phyloP scores from a whole-genome alignment of 2,329 filamentous ascomycete genomes.

The Botrytis porri region DNA sequence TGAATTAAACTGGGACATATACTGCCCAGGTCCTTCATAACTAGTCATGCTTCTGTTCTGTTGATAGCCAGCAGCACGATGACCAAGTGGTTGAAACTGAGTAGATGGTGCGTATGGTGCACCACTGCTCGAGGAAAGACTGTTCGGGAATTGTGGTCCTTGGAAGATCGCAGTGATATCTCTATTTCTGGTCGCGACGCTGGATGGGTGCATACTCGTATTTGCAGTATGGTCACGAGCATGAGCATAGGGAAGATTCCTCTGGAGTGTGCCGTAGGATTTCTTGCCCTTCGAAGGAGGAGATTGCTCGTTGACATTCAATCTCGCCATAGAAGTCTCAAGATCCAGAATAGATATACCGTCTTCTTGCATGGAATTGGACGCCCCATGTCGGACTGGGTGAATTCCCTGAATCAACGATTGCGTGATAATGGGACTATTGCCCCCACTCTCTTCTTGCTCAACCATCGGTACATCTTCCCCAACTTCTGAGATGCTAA shows the following conservation, averaged over 20 bases:
- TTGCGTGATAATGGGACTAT: background rate
- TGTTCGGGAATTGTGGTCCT: background rate
- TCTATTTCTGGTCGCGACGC: rapidly evolving
- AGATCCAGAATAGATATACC: background rate
- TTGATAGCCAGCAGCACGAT: rapidly evolving
- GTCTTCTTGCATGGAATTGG: background rate
- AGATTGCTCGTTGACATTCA: rapidly evolving
- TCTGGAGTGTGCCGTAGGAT: rapidly evolving
- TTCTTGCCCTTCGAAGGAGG: background rate
- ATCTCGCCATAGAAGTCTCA: background rate
- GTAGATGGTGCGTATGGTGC: background rate
- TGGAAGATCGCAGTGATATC: background rate
- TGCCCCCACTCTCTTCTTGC: background rate
- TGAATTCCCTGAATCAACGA: background rate
- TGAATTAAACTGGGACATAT: background rate
- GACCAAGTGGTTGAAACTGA: rapidly evolving
- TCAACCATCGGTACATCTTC: background rate
- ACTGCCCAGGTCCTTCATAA: background rate
- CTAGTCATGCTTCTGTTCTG: background rate
- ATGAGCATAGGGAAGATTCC: background rate
- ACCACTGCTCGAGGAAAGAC: rapidly evolving
- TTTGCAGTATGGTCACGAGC: background rate
- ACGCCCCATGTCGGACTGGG: rapidly evolving
- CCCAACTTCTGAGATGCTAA: background rate
- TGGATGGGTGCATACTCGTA: rapidly evolving